A percentile compares a stretch with the other conserved stretches of the same genome.
Conservation (phyloP, 495 filamentous ascomycete genomes). For the Penicillium cosmopolitanum region DNA sequence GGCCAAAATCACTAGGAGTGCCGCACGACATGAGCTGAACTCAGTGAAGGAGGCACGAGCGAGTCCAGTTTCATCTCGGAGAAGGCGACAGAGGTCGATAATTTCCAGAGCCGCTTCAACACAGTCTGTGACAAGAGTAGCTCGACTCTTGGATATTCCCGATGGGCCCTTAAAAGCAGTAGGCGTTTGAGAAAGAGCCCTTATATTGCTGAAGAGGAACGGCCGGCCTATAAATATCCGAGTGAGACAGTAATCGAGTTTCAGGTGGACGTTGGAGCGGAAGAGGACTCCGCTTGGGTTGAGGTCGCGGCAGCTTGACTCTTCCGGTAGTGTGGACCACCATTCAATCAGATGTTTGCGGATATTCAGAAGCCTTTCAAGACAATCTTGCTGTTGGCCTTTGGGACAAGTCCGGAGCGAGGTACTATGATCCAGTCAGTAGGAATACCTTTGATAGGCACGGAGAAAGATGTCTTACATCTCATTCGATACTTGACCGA, state of each 20-base stretch:
- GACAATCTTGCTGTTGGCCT: slow-evolving; percentile 47
- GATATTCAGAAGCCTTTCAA: slow-evolving; percentile 46
- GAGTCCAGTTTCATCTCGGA: slow-evolving; percentile 52
- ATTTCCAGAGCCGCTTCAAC: slow-evolving; percentile 55
- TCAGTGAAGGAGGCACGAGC: slow-evolving; percentile 56
- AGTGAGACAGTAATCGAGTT: slow-evolving; percentile 53
- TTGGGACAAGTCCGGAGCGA: slow-evolving; percentile 43
- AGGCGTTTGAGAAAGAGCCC: slow-evolving; percentile 31
- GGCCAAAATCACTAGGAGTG: slow-evolving; percentile 52
- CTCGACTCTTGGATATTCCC: slow-evolving; percentile 43
- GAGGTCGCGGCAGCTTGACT: slow-evolving; percentile 45
- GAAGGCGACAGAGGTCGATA: slow-evolving; percentile 49
- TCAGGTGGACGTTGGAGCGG: slow-evolving; percentile 53
- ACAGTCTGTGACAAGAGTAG: slow-evolving; percentile 50
- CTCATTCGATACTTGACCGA: slow-evolving; percentile 48
- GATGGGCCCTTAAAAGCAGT: slow-evolving; percentile 36
- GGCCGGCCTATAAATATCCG: slow-evolving; percentile 53
- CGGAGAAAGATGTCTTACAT: slow-evolving; percentile 36
- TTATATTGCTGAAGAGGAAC: slow-evolving; percentile 52
- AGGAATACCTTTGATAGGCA: neutral
- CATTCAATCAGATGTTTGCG: slow-evolving; percentile 50
- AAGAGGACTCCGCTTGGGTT: slow-evolving; percentile 44
- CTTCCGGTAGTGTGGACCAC: slow-evolving; percentile 53
- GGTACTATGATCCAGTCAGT: slow-evolving; percentile 20
- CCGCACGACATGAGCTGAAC: slow-evolving; percentile 55